phyloP scores from a whole-genome alignment of 768 basidiomycete genomes.

The Suillus plorans region DNA sequence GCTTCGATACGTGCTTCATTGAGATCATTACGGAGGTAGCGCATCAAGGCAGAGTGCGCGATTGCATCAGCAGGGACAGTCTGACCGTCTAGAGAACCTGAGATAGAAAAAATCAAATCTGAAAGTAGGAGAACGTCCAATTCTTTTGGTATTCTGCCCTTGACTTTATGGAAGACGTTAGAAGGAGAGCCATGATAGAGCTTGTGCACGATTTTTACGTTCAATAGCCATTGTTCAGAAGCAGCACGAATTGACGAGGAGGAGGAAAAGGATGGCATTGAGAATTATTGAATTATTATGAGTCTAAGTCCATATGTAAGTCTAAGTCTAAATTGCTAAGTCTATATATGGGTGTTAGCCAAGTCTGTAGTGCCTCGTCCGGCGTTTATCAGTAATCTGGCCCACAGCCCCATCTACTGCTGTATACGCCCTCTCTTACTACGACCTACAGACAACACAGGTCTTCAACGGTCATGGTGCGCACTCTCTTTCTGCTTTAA shows the following conservation, averaged over 20 bases:
- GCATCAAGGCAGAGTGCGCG: constrained; percentile 47
- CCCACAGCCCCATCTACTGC: constrained; percentile 29
- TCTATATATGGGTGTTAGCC: constrained; percentile 23
- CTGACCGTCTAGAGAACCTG: constrained; percentile 50
- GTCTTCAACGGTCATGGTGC: constrained; percentile 31
- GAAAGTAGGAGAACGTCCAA: constrained; percentile 53
- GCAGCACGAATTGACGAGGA: constrained; percentile 39
- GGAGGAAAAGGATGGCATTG: constrained; percentile 33
- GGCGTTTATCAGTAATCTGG: constrained; percentile 22
- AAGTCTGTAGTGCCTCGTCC: constrained; percentile 18
- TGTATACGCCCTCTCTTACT: constrained; percentile 20
- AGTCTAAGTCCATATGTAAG: background rate
- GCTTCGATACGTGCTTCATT: constrained; percentile 38
- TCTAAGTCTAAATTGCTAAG: constrained; percentile 8
- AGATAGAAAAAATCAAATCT: constrained; percentile 50
- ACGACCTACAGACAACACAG: constrained; percentile 6
- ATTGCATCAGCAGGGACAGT: constrained; percentile 41
- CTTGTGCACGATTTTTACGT: constrained; percentile 47
- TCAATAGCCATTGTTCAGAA: constrained; percentile 43
- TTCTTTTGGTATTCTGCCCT: constrained; percentile 33
- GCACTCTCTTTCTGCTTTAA: constrained; percentile 15
- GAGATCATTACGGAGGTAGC: constrained; percentile 51
- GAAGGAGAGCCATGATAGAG: constrained; percentile 36
- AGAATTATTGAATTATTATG: background rate
- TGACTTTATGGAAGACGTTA: constrained; percentile 28